These are phyloP conservation scores for Leptodontidium sp. DNA, from an alignment of 2,329 filamentous ascomycete genomes.

Conservation along the genomic window DNA sequence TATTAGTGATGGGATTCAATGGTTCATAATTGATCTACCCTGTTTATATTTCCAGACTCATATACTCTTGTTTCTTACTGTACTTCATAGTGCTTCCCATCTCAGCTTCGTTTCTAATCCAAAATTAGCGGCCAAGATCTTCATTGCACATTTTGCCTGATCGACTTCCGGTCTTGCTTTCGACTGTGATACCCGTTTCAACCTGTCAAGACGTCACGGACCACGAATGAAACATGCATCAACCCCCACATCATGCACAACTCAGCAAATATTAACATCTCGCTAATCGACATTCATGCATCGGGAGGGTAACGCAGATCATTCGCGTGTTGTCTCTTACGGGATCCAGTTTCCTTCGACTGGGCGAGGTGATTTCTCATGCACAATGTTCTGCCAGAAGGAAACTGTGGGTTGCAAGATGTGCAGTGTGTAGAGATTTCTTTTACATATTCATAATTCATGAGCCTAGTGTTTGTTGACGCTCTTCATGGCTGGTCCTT, in stretches of 20 bases:
- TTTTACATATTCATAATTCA: no score
- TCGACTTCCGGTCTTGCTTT: not conserved
- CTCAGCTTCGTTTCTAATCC: no score
- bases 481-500: no score
- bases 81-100: no score
- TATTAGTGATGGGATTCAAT: no score
- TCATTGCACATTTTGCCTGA: not conserved
- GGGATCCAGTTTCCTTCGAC: not conserved
- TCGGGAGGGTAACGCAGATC: not conserved
- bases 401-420: not conserved
- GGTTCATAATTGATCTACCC: no score
- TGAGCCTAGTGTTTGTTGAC: no score
- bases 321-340: not conserved
- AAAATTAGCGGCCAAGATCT: not conserved
- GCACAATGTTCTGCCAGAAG: not conserved
- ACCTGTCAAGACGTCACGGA: constrained; percentile 6
- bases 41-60: not conserved
- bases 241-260: not conserved
- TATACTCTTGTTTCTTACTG: no score
- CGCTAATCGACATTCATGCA: constrained; percentile 7
- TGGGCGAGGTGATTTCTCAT: not conserved
- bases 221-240: not conserved
- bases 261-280: not conserved
- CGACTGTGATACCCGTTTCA: constrained; percentile 1
- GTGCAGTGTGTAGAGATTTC: not conserved